phyloP scores from a whole-genome alignment of 208 protist genomes.

The Crithidia mellificae region DNA sequence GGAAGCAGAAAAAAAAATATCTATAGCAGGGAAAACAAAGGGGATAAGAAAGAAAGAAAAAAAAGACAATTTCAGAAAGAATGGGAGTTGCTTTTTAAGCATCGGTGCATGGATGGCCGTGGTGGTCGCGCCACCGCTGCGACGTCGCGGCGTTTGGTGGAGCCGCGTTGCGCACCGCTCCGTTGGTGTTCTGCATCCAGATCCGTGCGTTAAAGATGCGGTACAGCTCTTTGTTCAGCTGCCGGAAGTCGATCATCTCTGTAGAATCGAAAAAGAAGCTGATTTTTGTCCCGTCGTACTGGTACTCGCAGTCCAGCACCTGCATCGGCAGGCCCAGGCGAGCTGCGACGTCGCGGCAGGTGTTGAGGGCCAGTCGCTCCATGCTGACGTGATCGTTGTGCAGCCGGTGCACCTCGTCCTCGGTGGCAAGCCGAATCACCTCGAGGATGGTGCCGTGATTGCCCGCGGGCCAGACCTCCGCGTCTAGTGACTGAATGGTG shows the following conservation, averaged over 20 bases:
- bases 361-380: conserved; percentile 69
- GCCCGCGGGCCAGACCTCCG: conserved; percentile 24
- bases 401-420: conserved; percentile 62
- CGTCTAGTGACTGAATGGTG: conserved; percentile 26
- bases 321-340: conserved; percentile 66
- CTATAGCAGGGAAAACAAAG: background rate
- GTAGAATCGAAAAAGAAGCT: conserved; percentile 85
- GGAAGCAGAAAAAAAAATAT: background rate
- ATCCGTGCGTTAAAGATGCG: conserved; percentile 86
- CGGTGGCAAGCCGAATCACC: conserved; percentile 64
- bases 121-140: conserved; percentile 3
- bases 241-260: conserved; percentile 72
- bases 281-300: conserved; percentile 90
- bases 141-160: conserved; percentile 36
- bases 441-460: conserved; percentile 37
- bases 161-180: conserved; percentile 44
- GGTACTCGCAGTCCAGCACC: conserved; percentile 86
- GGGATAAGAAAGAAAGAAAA: background rate
- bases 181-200: conserved; percentile 90
- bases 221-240: conserved; percentile 78
- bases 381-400: conserved; percentile 59
- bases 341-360: conserved; percentile 58
- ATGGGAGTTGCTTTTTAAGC: background rate
- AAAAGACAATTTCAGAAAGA: background rate
- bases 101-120: background rate